Conservation (phyloP, 106 monocot species). For the Dendrobium catenatum region DNA sequence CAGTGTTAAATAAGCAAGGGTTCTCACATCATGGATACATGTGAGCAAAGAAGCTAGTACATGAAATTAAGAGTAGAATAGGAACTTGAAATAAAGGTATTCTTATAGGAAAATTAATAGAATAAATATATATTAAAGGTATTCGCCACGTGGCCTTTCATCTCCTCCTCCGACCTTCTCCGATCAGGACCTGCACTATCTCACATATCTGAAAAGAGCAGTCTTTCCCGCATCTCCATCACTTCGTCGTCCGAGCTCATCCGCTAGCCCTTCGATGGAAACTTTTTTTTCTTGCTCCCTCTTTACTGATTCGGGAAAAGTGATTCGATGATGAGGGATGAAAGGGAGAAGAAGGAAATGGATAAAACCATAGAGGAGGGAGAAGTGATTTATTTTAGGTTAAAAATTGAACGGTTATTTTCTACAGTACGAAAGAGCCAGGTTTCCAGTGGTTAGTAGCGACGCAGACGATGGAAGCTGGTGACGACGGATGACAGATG, state of each 20-base stretch:
- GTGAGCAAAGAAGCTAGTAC: too few relatives aligned
- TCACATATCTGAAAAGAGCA: background rate
- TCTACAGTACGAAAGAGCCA: background rate
- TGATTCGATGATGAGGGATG: background rate
- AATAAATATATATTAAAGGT: too few relatives aligned
- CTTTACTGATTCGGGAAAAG: background rate
- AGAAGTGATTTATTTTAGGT: background rate
- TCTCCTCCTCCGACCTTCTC: constrained; percentile 3
- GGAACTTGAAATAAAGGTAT: too few relatives aligned
- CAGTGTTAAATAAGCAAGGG: too few relatives aligned
- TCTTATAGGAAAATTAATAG: too few relatives aligned
- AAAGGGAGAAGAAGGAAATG: background rate
- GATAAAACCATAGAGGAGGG: background rate
- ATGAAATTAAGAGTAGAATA: too few relatives aligned
- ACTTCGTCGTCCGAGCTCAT: background rate
- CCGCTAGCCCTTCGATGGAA: background rate
- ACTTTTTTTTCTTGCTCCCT: background rate
- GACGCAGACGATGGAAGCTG: too few relatives aligned
- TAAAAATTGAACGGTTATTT: background rate
- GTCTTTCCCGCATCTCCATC: background rate
- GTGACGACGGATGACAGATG: too few relatives aligned
- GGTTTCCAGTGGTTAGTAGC: background rate
- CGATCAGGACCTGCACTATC: constrained; percentile 1
- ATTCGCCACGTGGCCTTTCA: constrained; percentile 8
- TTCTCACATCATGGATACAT: too few relatives aligned